Evolutionary conservation across 208 protist genomes (phyloP).

Genomic region (Crithidia expoeki): DNA sequence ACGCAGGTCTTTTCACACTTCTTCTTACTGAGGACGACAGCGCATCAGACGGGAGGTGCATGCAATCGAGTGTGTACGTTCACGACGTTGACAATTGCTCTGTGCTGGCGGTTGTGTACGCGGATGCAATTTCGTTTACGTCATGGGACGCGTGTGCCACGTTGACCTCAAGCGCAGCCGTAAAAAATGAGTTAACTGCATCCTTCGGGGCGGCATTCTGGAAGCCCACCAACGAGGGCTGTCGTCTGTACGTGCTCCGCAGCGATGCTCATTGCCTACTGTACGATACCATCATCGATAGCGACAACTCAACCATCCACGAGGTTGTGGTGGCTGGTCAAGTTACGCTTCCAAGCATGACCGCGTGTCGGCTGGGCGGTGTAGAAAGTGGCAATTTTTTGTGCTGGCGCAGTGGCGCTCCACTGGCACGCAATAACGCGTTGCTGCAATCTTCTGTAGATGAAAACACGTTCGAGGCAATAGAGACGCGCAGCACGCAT

Average conservation of each 20-base stretch:
- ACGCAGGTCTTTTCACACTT: background rate
- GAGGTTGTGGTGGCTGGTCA: constrained; percentile 26
- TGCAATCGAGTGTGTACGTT: constrained; percentile 8
- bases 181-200: constrained; percentile 40
- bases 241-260: constrained; percentile 26
- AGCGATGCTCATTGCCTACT: constrained; percentile 36
- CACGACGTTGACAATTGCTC: background rate
- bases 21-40: background rate
- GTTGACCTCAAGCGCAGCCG: constrained; percentile 19
- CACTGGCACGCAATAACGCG: constrained; percentile 14
- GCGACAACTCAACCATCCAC: background rate
- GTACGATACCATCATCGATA: constrained; percentile 31
- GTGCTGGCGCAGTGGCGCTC: constrained; percentile 20
- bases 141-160: constrained; percentile 12
- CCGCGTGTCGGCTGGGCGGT: constrained; percentile 22
- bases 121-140: constrained; percentile 32
- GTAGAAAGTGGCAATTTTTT: constrained; percentile 17
- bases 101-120: constrained; percentile 34
- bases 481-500: constrained; percentile 3
- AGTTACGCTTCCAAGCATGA: constrained; percentile 17
- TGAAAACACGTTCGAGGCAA: constrained; percentile 10
- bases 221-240: constrained; percentile 19
- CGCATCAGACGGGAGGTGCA: too few relatives aligned
- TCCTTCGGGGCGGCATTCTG: constrained; percentile 29
- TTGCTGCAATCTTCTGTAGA: constrained; percentile 19